Conservation (phyloP, 257 asterid genomes). For the Nicotiana undulata region DNA sequence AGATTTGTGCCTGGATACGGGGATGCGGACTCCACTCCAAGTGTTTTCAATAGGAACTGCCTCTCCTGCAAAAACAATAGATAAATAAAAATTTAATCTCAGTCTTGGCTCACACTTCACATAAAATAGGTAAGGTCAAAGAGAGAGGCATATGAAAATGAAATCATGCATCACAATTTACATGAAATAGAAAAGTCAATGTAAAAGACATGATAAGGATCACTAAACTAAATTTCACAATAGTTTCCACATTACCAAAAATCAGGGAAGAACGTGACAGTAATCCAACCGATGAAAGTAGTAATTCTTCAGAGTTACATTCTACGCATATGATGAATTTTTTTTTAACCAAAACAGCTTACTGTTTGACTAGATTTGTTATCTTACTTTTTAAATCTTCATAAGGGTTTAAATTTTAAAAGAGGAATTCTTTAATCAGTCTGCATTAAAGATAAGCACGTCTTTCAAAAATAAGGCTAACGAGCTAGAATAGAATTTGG, state of each 20-base stretch:
- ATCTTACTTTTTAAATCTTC: background rate
- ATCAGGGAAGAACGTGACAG: background rate
- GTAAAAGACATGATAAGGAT: background rate
- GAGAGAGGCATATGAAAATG: background rate
- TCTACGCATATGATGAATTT: background rate
- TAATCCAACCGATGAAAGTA: background rate
- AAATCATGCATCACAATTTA: background rate
- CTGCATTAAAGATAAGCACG: background rate
- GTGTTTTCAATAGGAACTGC: conserved; percentile 80
- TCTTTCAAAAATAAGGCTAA: background rate
- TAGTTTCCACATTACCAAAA: background rate
- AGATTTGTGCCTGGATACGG: conserved; percentile 37
- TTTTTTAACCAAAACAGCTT: background rate
- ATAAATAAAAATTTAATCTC: background rate
- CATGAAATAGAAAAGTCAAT: background rate
- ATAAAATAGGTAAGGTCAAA: background rate
- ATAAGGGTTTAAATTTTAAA: background rate
- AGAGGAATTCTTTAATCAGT: background rate
- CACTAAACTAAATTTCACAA: background rate
- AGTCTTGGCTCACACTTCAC: background rate
- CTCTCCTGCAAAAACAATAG: conserved; percentile 68
- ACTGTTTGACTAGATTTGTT: background rate
- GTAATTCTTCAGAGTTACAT: background rate
- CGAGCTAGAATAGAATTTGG: background rate
- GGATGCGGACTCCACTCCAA: conserved; percentile 74